Base-by-base conservation (phyloP, 1,139 yeast species). In the Sugiyamaella neomexicana region DNA sequence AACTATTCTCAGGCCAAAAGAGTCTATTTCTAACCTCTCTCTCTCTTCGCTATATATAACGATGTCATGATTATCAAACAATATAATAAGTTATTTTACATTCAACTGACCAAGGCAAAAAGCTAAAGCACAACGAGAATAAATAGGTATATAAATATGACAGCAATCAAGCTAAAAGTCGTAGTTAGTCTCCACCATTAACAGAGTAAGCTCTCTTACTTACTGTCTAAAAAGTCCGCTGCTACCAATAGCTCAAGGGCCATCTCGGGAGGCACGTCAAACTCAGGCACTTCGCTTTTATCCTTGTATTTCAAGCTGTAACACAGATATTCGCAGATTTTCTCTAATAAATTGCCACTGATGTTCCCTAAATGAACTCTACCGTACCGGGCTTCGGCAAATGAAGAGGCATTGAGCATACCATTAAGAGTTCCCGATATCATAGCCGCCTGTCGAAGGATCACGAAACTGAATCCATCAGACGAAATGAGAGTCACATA, bases 201-300 rank as follows among this genome's bases (percentile, higher is more conserved):
- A n/a, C n/a, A 20, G 25, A 3, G 5, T 20, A 20, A 3, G 5
- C 25, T 20, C 25, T 20, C 25, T 3, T 20, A 49, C 52, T 36
- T 49, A 49, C 52, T 83, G 66, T 89, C 93, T 63, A 90, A 75
- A 67, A 82, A 90, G 68, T 91, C 98, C 0, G 98, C 96, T 34
- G 96, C 96, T 39, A 93, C 95, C 48, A 93, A 73, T 62, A 93
- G 74, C 66, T 93, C 98, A 61, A 93, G 75, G 0, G 98, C 97
- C 80, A 91, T 81, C 63, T 89, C 97, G 0, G 98, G 93, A 0
- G 98, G 97, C 1, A 93, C 83, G 46, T 86, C 85, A 69, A 93
- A 93, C 58, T 88, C 95, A 0, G 96, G 96, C 9, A 88, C 82
- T 50, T 79, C 82, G 0, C 80, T 82, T 42, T 74, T 76, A 55